phyloP scores from a whole-genome alignment of 2,329 filamentous ascomycete species.

The Neofusicoccum ribis region DNA sequence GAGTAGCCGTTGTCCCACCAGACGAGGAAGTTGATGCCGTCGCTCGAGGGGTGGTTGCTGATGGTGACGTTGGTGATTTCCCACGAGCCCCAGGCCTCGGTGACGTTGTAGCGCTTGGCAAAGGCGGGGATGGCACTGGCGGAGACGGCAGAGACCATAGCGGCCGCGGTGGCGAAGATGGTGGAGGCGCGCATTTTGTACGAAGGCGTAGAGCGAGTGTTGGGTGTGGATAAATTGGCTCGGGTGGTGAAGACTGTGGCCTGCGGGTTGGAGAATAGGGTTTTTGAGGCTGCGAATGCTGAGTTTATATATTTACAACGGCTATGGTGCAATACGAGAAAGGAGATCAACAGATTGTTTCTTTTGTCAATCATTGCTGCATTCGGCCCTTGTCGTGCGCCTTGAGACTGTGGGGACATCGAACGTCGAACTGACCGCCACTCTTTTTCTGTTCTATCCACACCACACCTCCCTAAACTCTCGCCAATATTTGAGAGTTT shows the following conservation, averaged over 20 bases:
- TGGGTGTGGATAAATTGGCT: neutral
- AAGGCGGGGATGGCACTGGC: neutral
- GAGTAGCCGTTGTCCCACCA: conserved; percentile 1
- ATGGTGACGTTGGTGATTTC: conserved; percentile 8
- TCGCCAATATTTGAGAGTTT: too few relatives aligned
- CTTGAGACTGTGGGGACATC: neutral
- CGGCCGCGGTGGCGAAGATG: conserved; percentile 4
- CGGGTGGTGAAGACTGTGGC: neutral
- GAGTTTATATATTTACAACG: neutral
- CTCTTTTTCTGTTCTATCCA: neutral
- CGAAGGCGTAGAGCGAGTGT: neutral
- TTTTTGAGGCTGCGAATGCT: neutral
- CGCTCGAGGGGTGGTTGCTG: neutral
- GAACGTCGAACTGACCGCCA: neutral
- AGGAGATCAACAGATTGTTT: neutral
- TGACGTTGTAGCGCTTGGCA: conserved; percentile 12
- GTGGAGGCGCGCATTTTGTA: conserved; percentile 7
- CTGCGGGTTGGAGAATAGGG: neutral
- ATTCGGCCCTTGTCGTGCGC: neutral
- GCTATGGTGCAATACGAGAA: neutral
- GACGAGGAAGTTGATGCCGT: neutral
- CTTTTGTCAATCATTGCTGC: neutral
- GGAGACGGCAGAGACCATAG: neutral
- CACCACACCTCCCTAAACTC: too few relatives aligned
- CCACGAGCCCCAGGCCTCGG: conserved; percentile 8